Percentiles rank a stretch among this genome's conserved stretches.
phyloP scores from a whole-genome alignment of 2,329 filamentous ascomycete genomes.

The Coniochaeta sp. region DNA sequence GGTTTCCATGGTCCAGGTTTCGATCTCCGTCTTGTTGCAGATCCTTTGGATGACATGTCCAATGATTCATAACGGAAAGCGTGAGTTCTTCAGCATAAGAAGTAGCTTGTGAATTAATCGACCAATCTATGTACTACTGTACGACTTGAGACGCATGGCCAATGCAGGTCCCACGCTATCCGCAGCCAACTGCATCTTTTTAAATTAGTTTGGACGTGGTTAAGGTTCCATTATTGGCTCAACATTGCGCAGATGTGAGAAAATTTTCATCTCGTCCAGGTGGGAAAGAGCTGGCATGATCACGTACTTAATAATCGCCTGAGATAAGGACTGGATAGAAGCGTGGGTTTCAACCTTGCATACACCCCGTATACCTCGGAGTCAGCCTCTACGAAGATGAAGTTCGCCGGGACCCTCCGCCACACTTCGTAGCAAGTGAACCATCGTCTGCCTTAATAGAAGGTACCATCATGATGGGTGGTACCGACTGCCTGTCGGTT shows the following conservation, averaged over 20 bases:
- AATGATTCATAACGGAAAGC: too few relatives aligned
- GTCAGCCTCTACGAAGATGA: too few relatives aligned
- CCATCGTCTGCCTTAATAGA: too few relatives aligned
- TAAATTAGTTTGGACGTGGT: neutral
- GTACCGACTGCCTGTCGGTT: too few relatives aligned
- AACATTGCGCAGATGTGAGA: neutral
- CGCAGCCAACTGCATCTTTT: neutral
- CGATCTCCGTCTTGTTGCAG: too few relatives aligned
- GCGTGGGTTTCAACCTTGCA: neutral
- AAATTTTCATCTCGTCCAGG: neutral
- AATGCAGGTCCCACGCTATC: neutral
- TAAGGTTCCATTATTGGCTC: neutral
- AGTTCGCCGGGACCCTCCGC: too few relatives aligned
- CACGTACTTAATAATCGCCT: neutral
- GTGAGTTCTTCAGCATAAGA: neutral
- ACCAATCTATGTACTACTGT: too few relatives aligned
- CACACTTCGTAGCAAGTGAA: too few relatives aligned
- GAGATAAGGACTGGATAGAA: neutral
- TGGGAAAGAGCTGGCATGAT: neutral
- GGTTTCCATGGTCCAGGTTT: neutral
- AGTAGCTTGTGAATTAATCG: neutral
- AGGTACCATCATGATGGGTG: too few relatives aligned
- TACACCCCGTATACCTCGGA: too few relatives aligned
- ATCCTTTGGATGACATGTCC: neutral
- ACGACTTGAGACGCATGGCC: neutral